Evolutionary conservation across 225 moss, liverwort and hornwort genomes (phyloP).

Genomic region (Takakia lepidozioides): DNA sequence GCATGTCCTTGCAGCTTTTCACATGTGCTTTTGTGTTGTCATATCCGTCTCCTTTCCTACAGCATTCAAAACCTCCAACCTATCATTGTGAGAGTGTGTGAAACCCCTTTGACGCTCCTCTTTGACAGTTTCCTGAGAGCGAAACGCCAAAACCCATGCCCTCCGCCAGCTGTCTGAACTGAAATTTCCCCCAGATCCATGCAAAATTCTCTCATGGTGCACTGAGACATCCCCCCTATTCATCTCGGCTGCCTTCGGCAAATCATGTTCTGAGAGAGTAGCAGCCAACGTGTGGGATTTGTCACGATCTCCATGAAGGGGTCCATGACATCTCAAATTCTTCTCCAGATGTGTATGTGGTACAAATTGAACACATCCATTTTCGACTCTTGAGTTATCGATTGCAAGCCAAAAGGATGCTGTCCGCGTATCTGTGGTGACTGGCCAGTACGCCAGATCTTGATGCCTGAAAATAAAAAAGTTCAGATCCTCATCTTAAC

Average conservation of each 20-base stretch:
- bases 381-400: constrained; percentile 55
- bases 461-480: constrained; percentile 85
- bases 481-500: too few species aligned
- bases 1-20: too few species aligned
- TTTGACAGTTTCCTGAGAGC: constrained; percentile 55
- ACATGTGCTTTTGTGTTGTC: constrained; percentile 1
- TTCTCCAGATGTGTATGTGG: constrained; percentile 68
- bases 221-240: constrained; percentile 69
- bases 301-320: constrained; percentile 84
- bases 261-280: constrained; percentile 38
- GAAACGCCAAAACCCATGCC: constrained; percentile 86
- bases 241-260: constrained; percentile 59
- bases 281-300: constrained; percentile 84
- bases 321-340: constrained; percentile 54
- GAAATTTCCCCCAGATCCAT: constrained; percentile 82
- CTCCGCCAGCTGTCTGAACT: constrained; percentile 76
- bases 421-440: constrained; percentile 76
- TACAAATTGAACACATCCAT: constrained; percentile 80
- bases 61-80: constrained; percentile 63
- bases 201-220: constrained; percentile 74
- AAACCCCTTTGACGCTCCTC: constrained; percentile 67
- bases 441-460: constrained; percentile 94
- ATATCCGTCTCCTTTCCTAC: constrained; percentile 45
- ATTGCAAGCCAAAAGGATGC: constrained; percentile 96
- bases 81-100: constrained; percentile 92